These are phyloP conservation scores for Apiospora saccharicola DNA, from an alignment of 2,329 filamentous ascomycete genomes.

Conservation along the genomic window DNA sequence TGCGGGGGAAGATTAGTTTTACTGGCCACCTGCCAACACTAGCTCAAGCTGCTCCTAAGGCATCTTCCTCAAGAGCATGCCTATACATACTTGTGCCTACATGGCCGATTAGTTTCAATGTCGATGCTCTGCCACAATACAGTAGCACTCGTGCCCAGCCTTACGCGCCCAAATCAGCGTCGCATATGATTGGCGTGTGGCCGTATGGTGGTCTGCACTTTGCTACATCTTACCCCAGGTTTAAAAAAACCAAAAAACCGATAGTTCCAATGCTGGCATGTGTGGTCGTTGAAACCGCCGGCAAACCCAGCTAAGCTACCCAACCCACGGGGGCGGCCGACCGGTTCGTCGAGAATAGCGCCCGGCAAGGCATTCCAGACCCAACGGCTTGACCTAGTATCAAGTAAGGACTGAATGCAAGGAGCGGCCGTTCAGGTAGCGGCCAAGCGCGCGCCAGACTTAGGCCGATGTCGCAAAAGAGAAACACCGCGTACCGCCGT, in stretches of 20 bases:
- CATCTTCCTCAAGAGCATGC: no score
- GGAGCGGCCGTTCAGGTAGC: neutral
- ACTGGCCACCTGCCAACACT: no score
- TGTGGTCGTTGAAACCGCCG: neutral
- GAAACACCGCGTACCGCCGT: neutral
- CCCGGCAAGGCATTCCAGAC: neutral
- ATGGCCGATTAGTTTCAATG: no score
- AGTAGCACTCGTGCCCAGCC: no score
- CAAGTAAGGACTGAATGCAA: neutral
- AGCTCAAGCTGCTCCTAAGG: no score
- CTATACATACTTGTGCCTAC: no score
- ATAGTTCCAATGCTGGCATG: neutral
- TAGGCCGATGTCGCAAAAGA: neutral
- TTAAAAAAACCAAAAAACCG: neutral
- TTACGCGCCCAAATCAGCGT: no score
- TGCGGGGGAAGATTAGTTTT: no score
- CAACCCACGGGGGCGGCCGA: neutral
- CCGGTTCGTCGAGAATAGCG: neutral
- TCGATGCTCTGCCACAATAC: no score
- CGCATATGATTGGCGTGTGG: neutral
- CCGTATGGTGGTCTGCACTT: neutral
- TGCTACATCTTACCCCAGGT: neutral
- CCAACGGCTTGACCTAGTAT: neutral
- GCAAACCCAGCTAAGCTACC: neutral
- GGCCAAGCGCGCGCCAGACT: slow-evolving; percentile 4